These are phyloP conservation scores for Phallus indusiatus DNA, from an alignment of 768 basidiomycete species.

Conservation along the genomic window DNA sequence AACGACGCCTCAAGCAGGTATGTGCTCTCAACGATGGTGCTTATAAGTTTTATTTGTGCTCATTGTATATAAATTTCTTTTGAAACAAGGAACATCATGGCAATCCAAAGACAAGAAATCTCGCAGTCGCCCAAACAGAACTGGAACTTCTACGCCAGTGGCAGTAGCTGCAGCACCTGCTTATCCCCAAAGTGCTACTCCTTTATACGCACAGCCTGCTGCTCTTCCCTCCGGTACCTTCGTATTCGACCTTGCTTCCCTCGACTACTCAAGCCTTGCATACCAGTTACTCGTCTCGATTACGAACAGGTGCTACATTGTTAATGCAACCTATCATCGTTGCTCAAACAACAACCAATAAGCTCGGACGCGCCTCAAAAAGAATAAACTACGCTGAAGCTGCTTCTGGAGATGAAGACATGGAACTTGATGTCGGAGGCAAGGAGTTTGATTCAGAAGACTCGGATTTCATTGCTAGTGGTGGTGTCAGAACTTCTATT, in stretches of 20 bases:
- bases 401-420: constrained; percentile 62
- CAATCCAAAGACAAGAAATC: constrained; percentile 6
- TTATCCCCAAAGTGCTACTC: neutral
- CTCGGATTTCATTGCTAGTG: constrained; percentile 68
- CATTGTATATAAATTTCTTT: neutral
- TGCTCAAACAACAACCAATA: constrained; percentile 20
- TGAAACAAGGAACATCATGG: constrained; percentile 2
- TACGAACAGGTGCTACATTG: constrained; percentile 82
- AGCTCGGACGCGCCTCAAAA: constrained; percentile 45
- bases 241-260: constrained; percentile 30
- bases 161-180: neutral
- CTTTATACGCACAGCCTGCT: neutral
- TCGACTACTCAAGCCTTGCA: constrained; percentile 60
- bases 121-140: constrained; percentile 6
- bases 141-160: neutral
- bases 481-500: constrained; percentile 48
- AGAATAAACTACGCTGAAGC: constrained; percentile 83
- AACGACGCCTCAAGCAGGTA: neutral
- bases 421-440: constrained; percentile 59
- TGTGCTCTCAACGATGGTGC: neutral
- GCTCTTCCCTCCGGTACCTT: constrained; percentile 37
- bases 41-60: neutral
- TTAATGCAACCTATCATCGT: constrained; percentile 80
- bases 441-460: constrained; percentile 72
- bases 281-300: constrained; percentile 81